Evolutionary conservation across 441 rosid species (phyloP).

Genomic region (Populus trichocarpa): DNA sequence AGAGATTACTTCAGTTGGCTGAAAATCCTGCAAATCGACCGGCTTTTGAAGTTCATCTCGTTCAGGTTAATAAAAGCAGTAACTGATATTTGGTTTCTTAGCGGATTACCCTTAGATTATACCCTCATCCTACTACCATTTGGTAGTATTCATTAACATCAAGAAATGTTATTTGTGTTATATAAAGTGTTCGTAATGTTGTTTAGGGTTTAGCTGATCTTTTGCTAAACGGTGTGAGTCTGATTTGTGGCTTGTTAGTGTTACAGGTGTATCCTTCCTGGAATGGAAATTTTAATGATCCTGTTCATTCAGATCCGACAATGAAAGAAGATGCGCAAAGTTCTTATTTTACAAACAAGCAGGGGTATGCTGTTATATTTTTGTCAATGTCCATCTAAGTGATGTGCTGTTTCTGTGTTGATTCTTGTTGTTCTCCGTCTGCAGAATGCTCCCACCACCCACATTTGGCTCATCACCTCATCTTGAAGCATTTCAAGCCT

Average conservation of each 20-base stretch:
- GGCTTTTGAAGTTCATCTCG: slow-evolving; percentile 82
- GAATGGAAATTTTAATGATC: slow-evolving; percentile 41
- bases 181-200: not conserved
- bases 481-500: slow-evolving; percentile 56
- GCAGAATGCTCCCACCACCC: slow-evolving; percentile 78
- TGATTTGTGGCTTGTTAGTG: not conserved
- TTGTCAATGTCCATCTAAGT: not conserved
- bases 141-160: not conserved
- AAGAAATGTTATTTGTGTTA: not conserved
- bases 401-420: slow-evolving; percentile 11
- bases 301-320: slow-evolving; percentile 45
- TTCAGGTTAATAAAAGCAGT: slow-evolving; percentile 47
- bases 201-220: not conserved
- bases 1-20: slow-evolving; percentile 71
- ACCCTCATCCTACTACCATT: not conserved
- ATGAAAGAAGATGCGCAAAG: slow-evolving; percentile 77
- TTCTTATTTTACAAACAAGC: slow-evolving; percentile 48
- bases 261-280: slow-evolving; percentile 58
- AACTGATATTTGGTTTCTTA: not conserved
- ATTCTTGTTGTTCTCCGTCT: slow-evolving; percentile 16
- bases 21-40: slow-evolving; percentile 75
- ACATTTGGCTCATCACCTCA: slow-evolving; percentile 87
- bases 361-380: slow-evolving; percentile 33
- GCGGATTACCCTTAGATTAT: not conserved
- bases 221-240: not conserved